Evolutionary conservation across 1,284 basidiomycete genomes (phyloP).

Genomic region (Melanopsichium pennsylvanicum): DNA sequence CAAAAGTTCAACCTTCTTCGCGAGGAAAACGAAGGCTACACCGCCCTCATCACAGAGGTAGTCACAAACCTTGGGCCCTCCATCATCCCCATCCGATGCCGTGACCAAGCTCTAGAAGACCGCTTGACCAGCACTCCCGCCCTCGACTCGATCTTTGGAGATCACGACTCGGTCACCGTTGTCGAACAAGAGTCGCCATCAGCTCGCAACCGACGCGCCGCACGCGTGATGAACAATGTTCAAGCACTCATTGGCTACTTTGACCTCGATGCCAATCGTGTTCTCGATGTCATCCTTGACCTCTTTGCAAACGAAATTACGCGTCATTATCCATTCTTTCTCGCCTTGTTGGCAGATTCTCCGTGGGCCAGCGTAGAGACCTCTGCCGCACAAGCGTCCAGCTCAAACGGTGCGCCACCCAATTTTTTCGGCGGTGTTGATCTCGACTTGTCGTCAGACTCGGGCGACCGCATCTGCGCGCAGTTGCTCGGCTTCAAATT

Average conservation of each 20-base stretch:
- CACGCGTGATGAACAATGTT: conserved; percentile 60
- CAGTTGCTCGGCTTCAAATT: conserved; percentile 98
- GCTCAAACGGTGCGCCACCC: not conserved
- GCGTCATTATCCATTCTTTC: conserved; percentile 89
- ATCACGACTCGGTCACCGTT: conserved; percentile 29
- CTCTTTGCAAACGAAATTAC: conserved; percentile 82
- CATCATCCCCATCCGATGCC: conserved; percentile 70
- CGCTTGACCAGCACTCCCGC: not conserved
- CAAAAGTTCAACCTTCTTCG: conserved; percentile 97
- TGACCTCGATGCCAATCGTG: conserved; percentile 91
- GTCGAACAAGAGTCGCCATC: conserved; percentile 46
- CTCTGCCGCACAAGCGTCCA: conserved; percentile 1
- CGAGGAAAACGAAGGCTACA: conserved; percentile 96
- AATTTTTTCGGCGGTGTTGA: conserved; percentile 19
- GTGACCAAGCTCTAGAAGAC: conserved; percentile 6
- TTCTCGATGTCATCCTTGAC: conserved; percentile 91
- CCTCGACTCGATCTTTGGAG: conserved; percentile 4
- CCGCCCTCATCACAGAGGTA: conserved; percentile 85
- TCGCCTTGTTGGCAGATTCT: conserved; percentile 82
- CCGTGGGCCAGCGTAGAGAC: conserved; percentile 72
- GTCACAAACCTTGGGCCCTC: conserved; percentile 79
- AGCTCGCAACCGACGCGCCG: conserved; percentile 55
- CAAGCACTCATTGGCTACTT: conserved; percentile 74
- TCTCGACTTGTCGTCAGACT: conserved; percentile 60
- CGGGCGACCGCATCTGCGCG: conserved; percentile 72